Evolutionary conservation across 129 eudicot species (phyloP).

Genomic region (Pulicaria dysenterica): DNA sequence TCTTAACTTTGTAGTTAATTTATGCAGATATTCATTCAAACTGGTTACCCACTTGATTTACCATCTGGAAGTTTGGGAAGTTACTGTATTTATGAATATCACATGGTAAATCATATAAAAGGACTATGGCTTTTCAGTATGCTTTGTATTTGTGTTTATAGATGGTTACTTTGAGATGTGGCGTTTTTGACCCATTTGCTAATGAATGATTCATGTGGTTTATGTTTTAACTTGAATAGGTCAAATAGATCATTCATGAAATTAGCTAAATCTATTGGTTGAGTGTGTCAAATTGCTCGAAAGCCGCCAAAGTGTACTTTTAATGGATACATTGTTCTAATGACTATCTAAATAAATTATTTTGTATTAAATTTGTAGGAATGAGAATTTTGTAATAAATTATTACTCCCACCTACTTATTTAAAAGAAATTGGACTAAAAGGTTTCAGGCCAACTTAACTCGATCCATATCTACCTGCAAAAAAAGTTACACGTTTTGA

Average conservation of each 20-base stretch:
- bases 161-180: slow-evolving; percentile 3
- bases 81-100: slow-evolving; percentile 98
- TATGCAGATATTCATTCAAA: slow-evolving; percentile 95
- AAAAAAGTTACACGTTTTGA: not conserved
- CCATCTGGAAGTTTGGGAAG: slow-evolving; percentile 99
- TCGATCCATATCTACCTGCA: not conserved
- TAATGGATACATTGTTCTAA: not conserved
- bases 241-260: too few relatives aligned
- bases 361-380: not conserved
- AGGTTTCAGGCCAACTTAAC: not conserved
- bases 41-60: slow-evolving; percentile 98
- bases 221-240: not conserved
- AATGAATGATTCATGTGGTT: not conserved
- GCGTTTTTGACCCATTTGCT: not conserved
- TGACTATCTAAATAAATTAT: not conserved
- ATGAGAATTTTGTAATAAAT: not conserved
- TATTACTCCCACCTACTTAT: not conserved
- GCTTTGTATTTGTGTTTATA: slow-evolving; percentile 11
- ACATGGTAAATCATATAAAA: slow-evolving; percentile 65
- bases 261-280: not conserved
- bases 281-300: not conserved
- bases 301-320: not conserved
- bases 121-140: slow-evolving; percentile 17
- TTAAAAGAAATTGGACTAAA: not conserved
- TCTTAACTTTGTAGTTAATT: slow-evolving; percentile 4